These are phyloP conservation scores for Scenedesmus sp. DNA, from an alignment of 163 green algal species.

Conservation along the genomic window DNA sequence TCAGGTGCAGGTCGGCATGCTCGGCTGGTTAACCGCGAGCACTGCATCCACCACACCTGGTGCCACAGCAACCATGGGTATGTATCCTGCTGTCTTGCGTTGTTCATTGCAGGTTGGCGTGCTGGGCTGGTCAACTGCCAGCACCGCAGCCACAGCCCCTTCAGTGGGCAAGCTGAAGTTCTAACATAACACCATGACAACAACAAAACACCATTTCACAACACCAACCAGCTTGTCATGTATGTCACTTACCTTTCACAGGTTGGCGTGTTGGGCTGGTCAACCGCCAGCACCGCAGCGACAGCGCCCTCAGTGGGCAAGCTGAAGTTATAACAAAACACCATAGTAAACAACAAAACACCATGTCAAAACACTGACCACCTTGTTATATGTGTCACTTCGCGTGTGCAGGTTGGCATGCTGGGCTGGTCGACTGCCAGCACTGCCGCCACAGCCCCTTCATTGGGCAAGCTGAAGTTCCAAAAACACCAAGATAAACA, in stretches of 20 bases:
- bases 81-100: too few species aligned
- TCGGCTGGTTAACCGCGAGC: constrained; percentile 30
- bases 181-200: not conserved
- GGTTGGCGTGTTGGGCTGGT: constrained; percentile 28
- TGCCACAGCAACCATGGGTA: too few species aligned
- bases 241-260: too few species aligned
- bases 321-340: not conserved
- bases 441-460: not conserved
- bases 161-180: constrained; percentile 21
- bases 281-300: not conserved
- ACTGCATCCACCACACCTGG: not conserved
- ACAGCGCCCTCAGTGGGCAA: constrained; percentile 5
- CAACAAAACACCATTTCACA: not conserved
- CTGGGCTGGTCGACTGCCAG: constrained; percentile 18
- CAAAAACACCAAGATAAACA: too few species aligned
- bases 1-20: not conserved
- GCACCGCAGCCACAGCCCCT: not conserved
- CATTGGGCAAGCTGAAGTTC: too few species aligned
- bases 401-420: not conserved
- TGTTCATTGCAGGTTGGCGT: not conserved
- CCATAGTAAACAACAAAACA: too few species aligned
- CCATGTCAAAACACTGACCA: too few species aligned
- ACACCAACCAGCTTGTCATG: too few species aligned
- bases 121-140: constrained; percentile 9
- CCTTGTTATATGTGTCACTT: too few species aligned